Evolutionary conservation across 2,329 filamentous ascomycete species (phyloP).

Genomic region (Alternaria ethzedia): DNA sequence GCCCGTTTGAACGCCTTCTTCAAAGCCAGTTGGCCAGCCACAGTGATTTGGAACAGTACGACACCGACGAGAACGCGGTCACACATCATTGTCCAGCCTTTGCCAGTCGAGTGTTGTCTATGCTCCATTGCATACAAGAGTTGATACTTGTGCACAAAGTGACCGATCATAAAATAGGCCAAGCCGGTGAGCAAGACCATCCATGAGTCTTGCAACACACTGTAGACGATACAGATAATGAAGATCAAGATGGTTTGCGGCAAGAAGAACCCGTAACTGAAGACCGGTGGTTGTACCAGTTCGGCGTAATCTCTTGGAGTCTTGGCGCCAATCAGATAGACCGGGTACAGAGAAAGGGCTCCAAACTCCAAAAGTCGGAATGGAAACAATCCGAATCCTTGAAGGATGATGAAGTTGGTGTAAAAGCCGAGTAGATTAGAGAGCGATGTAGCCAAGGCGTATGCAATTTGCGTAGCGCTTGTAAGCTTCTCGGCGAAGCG

Average conservation of each 20-base stretch:
- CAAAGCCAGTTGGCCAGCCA: conserved; percentile 83
- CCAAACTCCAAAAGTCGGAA: conserved; percentile 92
- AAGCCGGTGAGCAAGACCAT: conserved; percentile 82
- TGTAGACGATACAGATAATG: conserved; percentile 95
- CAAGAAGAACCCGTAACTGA: conserved; percentile 95
- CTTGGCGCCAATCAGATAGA: conserved; percentile 77
- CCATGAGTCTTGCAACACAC: conserved; percentile 79
- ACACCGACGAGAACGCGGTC: conserved; percentile 87
- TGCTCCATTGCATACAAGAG: conserved; percentile 98
- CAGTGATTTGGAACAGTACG: conserved; percentile 87
- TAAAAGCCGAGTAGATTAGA: conserved; percentile 82
- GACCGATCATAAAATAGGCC: conserved; percentile 81
- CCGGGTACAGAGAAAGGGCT: conserved; percentile 80
- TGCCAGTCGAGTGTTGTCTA: conserved; percentile 89
- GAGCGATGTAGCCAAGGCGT: conserved; percentile 76
- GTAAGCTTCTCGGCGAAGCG: conserved; percentile 74
- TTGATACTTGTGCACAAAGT: conserved; percentile 96
- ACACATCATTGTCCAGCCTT: conserved; percentile 96
- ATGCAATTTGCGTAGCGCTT: conserved; percentile 80
- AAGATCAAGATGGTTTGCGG: conserved; percentile 92
- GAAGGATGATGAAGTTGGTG: conserved; percentile 90
- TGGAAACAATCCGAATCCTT: conserved; percentile 91
- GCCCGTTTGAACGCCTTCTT: conserved; percentile 76
- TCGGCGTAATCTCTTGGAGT: conserved; percentile 90
- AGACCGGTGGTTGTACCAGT: conserved; percentile 79